Evolutionary conservation across 78 protist genomes (phyloP), one percentile per base, ranked within the genome.

Genomic region (Emiliania huxleyi): DNA sequence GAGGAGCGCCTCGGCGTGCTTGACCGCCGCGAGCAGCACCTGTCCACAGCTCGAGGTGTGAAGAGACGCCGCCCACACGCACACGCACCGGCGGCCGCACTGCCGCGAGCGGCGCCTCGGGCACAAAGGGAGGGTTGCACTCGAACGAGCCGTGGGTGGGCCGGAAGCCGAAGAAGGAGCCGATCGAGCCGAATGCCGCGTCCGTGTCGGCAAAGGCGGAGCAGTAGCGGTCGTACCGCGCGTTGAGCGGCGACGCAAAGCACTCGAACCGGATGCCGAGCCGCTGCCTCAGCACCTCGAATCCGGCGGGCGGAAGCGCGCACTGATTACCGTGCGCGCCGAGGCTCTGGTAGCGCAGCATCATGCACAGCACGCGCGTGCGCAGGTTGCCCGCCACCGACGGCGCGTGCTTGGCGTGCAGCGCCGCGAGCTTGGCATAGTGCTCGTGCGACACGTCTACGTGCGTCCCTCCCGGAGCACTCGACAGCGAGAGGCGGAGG

Each of bases 101-200:
- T n/a, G n/a, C n/a, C 23, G 79, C 79, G 38, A 69, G 40, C 42
- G n/a, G 15, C 21, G 19, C 0, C 79, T 18, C 44, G 11, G 85
- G 85, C 18, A 40, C 46, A 19, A 95, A 95, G 8, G 96, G 96
- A 18, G 96, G 95, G 91, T 94, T 94, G 35, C 43, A 94, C 69
- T 95, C 96, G 45, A 94, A 94, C 29, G 96, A 77, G 62, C 96
- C 96, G 12, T 0, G 3, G 42, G 5, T 15, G 4, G 91, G 94
- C 52, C 1, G 0, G 42, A 79, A 40, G 56, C 92, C 94, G 55
- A 95, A 95, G 38, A 71, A 94, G 29, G 84, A 44, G 12, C 96
- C 96, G 25, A 18, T n/a, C 42, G 96, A 88, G 42, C 95, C 96
- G 45, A 95, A 95, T 19, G 40, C 35, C 44, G 1, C 46, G 91